Base-by-base conservation (phyloP, 176 grass and related monocot genomes). In the Oryza meyeriana region DNA sequence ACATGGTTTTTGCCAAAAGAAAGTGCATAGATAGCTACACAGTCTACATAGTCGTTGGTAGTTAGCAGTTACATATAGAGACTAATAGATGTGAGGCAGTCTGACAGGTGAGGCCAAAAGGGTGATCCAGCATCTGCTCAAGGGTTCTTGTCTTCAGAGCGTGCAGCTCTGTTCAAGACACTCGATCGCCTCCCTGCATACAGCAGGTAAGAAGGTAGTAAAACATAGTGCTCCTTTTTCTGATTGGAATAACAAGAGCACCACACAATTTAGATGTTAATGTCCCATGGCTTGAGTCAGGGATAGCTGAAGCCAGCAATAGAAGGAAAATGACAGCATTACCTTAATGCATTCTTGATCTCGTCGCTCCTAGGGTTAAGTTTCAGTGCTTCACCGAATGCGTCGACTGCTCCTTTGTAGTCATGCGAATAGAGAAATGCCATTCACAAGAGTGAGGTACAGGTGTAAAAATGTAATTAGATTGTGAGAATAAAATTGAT, bases 271-370 rank as follows among this genome's bases (percentile, higher is more conserved):
- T 9, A 58, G 52, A 58, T 10, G 52, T 52, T 20, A 6, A 55
- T 22, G 18, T 55, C 22, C 48, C 6, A 18, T 22, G 48, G 48
- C 22, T 55, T 55, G 47, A 50, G 5, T 50, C 16, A 55, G 18
- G 9, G n/a, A 20, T 8, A 29, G 24, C 1, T 41, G 2, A 82
- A 82, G 32, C 12, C 24, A 44, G 27, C 2, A 30, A 2, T 4
- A 5, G 6, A 71, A 2, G 16, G 10, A 64, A 17, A 29, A 64
- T 45, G 28, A 4, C 9, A 62, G 36, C 18, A 29, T 61, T 86
- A 55, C 78, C 75, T 71, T 27, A 83, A 29, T 25, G 65, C 83
- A 34, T 82, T 90, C 34, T 83, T 47, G 75, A 90, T 77, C 52
- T 83, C 78, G 0, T 64, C 24, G 26, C 27, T 90, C 12, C 22